Percentiles rank a stretch among this genome's conserved stretches.
phyloP scores from a whole-genome alignment of 306 rosid species.

The Prinsepia uniflora region DNA sequence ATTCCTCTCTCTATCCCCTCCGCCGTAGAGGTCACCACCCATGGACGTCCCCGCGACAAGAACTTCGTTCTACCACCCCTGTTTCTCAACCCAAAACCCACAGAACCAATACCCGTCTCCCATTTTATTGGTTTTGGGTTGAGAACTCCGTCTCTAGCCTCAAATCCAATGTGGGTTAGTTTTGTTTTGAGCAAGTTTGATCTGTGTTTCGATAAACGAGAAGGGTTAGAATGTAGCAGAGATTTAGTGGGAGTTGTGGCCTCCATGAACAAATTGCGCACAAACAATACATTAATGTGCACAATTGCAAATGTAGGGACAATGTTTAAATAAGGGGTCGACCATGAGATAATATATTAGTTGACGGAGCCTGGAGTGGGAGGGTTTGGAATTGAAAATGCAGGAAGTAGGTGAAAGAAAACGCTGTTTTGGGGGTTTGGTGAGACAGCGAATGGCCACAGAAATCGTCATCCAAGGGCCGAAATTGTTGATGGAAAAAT shows the following conservation, averaged over 20 bases:
- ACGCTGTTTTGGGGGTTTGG: background rate
- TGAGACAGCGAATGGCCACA: background rate
- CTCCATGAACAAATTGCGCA: conserved; percentile 33
- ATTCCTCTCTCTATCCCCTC: conserved; percentile 63
- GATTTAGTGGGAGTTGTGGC: conserved; percentile 21
- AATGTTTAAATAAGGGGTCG: too few relatives aligned
- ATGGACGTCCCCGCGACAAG: conserved; percentile 15
- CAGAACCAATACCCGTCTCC: conserved; percentile 1
- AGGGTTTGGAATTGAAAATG: conserved; percentile 2
- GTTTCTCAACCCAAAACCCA: background rate
- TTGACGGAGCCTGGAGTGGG: background rate
- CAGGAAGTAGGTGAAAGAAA: background rate
- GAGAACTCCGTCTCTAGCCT: conserved; percentile 14
- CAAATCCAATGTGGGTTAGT: conserved; percentile 36
- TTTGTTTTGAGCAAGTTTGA: conserved; percentile 25
- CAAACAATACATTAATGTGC: background rate
- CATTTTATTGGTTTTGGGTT: conserved; percentile 18
- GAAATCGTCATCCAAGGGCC: too few relatives aligned
- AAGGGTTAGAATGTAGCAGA: conserved; percentile 15
- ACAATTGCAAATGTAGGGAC: background rate
- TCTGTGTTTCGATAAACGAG: conserved; percentile 24
- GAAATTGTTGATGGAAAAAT: background rate
- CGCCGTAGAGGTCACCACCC: conserved; percentile 47
- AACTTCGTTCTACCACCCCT: conserved; percentile 11
- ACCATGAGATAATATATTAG: background rate